Conservation (phyloP, 306 rosid genomes). For the Pyrus bretschneideri region DNA sequence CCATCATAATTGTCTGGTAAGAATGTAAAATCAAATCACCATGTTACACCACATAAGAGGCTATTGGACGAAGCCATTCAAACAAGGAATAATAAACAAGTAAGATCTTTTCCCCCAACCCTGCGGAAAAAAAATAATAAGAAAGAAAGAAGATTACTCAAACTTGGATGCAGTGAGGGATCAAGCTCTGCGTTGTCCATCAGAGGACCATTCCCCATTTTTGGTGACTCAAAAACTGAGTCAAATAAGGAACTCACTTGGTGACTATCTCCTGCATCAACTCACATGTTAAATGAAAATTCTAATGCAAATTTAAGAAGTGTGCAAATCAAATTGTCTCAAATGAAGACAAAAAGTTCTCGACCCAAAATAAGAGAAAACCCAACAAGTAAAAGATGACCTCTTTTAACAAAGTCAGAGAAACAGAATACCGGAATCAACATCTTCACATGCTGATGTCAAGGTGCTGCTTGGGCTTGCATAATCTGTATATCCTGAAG, state of each 20-base stretch:
- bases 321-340: not conserved
- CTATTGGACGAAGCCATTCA: slow-evolving; percentile 1
- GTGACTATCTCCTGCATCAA: slow-evolving; percentile 41
- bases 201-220: slow-evolving; percentile 29
- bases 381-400: slow-evolving; percentile 1
- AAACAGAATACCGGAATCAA: slow-evolving; percentile 63
- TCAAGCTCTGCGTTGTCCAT: slow-evolving; percentile 24
- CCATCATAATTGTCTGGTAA: slow-evolving; percentile 36
- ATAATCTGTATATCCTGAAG: slow-evolving; percentile 59
- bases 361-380: slow-evolving; percentile 1
- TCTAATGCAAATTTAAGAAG: not conserved
- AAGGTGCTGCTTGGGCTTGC: slow-evolving; percentile 59
- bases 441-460: slow-evolving; percentile 81
- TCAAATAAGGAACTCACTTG: slow-evolving; percentile 39
- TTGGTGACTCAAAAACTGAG: slow-evolving; percentile 28
- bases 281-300: slow-evolving; percentile 10
- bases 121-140: not conserved
- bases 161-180: slow-evolving; percentile 19
- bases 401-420: slow-evolving; percentile 18
- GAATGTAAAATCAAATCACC: slow-evolving; percentile 6
- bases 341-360: not conserved
- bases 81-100: not conserved
- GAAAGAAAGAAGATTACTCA: slow-evolving; percentile 22
- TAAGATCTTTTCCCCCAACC: not conserved
- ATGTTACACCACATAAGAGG: slow-evolving; percentile 19